Evolutionary conservation across 2,329 filamentous ascomycete species (phyloP).

Genomic region (Calonectria multiphialidica): DNA sequence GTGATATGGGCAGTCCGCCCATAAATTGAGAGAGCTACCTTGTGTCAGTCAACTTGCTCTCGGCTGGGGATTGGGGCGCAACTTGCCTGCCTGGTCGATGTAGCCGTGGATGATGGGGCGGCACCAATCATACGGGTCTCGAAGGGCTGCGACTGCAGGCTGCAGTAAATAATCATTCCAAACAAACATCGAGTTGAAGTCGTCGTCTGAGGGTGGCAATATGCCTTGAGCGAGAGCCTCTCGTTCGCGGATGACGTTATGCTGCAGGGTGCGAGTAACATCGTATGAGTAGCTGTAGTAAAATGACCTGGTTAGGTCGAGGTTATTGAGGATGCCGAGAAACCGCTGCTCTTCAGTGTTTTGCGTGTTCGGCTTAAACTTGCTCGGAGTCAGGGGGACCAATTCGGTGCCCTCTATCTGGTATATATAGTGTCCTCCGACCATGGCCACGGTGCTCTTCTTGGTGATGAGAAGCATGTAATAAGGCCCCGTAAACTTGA

Average conservation of each 20-base stretch:
- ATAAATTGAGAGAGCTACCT: constrained; percentile 79
- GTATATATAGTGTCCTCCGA: constrained; percentile 96
- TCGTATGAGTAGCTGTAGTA: constrained; percentile 99
- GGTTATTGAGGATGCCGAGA: constrained; percentile 87
- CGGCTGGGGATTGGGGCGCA: background rate
- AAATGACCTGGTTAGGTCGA: constrained; percentile 91
- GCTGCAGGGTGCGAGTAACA: constrained; percentile 90
- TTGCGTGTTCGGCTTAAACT: constrained; percentile 79
- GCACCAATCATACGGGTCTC: constrained; percentile 94
- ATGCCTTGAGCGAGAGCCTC: constrained; percentile 75
- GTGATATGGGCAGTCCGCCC: constrained; percentile 92
- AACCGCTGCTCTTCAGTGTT: constrained; percentile 93
- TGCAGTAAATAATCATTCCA: constrained; percentile 94
- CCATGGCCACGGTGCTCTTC: constrained; percentile 93
- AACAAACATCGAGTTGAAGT: constrained; percentile 96
- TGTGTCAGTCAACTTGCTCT: background rate
- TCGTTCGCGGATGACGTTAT: constrained; percentile 89
- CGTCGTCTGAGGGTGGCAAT: constrained; percentile 68
- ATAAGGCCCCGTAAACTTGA: constrained; percentile 93
- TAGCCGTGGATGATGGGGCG: constrained; percentile 96
- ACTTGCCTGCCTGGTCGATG: constrained; percentile 82
- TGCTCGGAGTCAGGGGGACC: constrained; percentile 84
- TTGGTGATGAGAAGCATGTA: constrained; percentile 99
- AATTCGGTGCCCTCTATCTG: constrained; percentile 95
- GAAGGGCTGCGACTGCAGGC: constrained; percentile 77